Conservation (phyloP, 1,139 yeast species). For the Yarrowia galli region DNA sequence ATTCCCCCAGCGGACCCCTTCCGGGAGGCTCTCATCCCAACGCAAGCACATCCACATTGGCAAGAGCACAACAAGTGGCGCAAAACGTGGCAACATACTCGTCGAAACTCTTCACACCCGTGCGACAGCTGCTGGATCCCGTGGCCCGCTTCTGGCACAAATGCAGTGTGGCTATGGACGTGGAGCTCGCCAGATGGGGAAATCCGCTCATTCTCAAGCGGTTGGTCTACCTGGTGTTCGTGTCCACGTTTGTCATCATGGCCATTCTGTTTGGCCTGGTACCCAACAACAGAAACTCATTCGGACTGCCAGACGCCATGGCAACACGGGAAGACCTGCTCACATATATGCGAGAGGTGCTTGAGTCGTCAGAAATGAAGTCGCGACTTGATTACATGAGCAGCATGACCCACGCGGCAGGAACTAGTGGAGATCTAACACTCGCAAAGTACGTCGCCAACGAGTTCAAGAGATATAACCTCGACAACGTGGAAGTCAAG, state of each 20-base stretch:
- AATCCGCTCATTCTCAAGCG: conserved; percentile 87
- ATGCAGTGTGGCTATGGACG: conserved; percentile 60
- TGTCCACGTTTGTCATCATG: conserved; percentile 64
- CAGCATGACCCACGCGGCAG: conserved; percentile 85
- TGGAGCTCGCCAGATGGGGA: conserved; percentile 67
- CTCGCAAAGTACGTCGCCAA: conserved; percentile 69
- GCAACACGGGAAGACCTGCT: conserved; percentile 56
- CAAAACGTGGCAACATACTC: conserved; percentile 32
- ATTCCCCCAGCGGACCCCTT: conserved; percentile 44
- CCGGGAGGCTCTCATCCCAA: conserved; percentile 39
- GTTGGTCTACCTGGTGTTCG: conserved; percentile 69
- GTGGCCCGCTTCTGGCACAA: conserved; percentile 64
- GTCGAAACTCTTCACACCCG: conserved; percentile 42
- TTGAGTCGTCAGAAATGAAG: conserved; percentile 67
- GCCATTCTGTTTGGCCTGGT: conserved; percentile 65
- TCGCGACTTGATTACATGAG: conserved; percentile 78
- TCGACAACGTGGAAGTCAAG: conserved; percentile 56
- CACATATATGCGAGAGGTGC: conserved; percentile 57
- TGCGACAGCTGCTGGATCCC: conserved; percentile 67
- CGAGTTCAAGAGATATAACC: conserved; percentile 60
- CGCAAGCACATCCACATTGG: conserved; percentile 26
- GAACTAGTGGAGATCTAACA: conserved; percentile 82
- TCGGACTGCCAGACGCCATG: conserved; percentile 56
- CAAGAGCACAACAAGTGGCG: conserved; percentile 26
- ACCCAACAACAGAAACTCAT: conserved; percentile 49